Percentiles rank a stretch among this genome's conserved stretches.
These are phyloP conservation scores for Pichia sp. DNA, from an alignment of 1,139 yeast genomes.

Conservation along the genomic window DNA sequence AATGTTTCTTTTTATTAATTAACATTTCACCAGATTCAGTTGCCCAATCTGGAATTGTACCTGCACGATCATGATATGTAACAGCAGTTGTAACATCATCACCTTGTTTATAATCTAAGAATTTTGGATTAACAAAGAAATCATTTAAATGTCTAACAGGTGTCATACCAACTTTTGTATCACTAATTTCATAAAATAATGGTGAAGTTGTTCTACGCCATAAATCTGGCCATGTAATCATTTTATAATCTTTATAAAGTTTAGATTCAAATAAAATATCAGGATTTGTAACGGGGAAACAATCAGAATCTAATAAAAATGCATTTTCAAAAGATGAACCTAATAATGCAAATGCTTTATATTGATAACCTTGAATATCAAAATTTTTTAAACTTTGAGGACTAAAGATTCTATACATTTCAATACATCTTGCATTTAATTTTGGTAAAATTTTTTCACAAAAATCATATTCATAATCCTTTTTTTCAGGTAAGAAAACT, in stretches of 20 bases:
- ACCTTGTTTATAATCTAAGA: conserved; percentile 13
- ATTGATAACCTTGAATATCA: conserved; percentile 45
- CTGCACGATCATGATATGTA: conserved; percentile 45
- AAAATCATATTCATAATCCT: conserved; percentile 42
- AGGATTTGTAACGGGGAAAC: conserved; percentile 47
- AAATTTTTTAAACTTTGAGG: conserved; percentile 25
- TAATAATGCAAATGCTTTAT: conserved; percentile 49
- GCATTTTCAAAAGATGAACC: conserved; percentile 47
- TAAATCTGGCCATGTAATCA: conserved; percentile 58
- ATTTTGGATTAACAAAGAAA: conserved; percentile 21
- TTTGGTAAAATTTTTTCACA: conserved; percentile 42
- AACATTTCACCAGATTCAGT: conserved; percentile 57
- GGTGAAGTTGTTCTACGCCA: conserved; percentile 62
- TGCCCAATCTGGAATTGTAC: conserved; percentile 54
- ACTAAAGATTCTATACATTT: conserved; percentile 37
- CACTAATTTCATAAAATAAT: conserved; percentile 46
- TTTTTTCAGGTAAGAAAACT: conserved; percentile 45
- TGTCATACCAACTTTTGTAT: conserved; percentile 32
- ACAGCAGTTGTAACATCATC: conserved; percentile 19
- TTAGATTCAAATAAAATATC: conserved; percentile 41
- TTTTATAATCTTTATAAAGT: conserved; percentile 27
- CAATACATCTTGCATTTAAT: conserved; percentile 41
- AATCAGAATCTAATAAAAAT: conserved; percentile 49
- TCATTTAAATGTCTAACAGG: conserved; percentile 29
- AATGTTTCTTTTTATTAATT: conserved; percentile 45